Percentiles rank a stretch among this genome's conserved stretches.
Evolutionary conservation across 352 stramenopile species (phyloP).

Genomic region (Phytophthora ramorum): DNA sequence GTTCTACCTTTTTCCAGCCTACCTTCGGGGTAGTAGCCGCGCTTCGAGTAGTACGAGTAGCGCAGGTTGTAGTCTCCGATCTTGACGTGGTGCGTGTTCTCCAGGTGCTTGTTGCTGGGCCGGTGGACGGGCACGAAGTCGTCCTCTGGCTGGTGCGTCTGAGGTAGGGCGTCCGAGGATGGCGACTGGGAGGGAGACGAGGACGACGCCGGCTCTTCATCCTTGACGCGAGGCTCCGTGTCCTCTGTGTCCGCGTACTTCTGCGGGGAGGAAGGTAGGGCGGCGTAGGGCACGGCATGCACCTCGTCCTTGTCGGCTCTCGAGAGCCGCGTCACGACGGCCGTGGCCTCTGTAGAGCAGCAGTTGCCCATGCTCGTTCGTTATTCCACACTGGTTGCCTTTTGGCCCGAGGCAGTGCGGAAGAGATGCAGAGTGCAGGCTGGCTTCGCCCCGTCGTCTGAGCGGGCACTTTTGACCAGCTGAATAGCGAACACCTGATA

Average conservation of each 20-base stretch:
- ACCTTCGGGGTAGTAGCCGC: conserved; percentile 95
- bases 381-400: conserved; percentile 37
- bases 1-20: conserved; percentile 11
- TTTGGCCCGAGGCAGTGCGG: conserved; percentile 20
- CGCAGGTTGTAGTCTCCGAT: conserved; percentile 86
- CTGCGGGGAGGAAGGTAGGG: conserved; percentile 23
- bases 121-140: conserved; percentile 46
- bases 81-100: conserved; percentile 71
- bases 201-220: conserved; percentile 26
- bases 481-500: too few species aligned
- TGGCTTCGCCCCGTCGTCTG: conserved; percentile 24
- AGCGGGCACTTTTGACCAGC: background rate
- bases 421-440: conserved; percentile 18
- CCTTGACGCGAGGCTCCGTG: conserved; percentile 31
- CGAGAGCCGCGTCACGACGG: conserved; percentile 43
- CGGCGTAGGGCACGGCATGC: conserved; percentile 22
- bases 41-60: conserved; percentile 95
- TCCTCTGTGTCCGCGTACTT: conserved; percentile 32
- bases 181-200: conserved; percentile 12
- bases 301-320: conserved; percentile 25
- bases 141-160: conserved; percentile 36
- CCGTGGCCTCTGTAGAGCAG: conserved; percentile 75
- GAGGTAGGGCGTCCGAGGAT: conserved; percentile 25
- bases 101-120: conserved; percentile 45
- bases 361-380: conserved; percentile 69